phyloP scores from a whole-genome alignment of 2,329 filamentous ascomycete genomes.

The Fusarium setosum region DNA sequence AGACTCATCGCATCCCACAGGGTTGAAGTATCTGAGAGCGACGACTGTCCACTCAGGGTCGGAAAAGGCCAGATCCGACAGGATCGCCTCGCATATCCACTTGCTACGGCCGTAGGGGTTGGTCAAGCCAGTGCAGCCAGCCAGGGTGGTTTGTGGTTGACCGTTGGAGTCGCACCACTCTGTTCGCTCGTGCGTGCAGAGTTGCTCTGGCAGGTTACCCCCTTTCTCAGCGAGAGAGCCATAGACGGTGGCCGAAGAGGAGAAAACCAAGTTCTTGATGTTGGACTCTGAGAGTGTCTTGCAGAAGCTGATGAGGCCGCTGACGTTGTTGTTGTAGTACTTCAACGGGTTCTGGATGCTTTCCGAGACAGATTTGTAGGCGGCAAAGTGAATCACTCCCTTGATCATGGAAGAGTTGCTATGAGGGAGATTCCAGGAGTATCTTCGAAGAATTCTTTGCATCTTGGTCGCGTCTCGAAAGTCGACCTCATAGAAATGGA shows the following conservation, averaged over 20 bases:
- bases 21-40: constrained; percentile 75
- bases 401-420: constrained; percentile 15
- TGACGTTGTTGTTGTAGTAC: constrained; percentile 76
- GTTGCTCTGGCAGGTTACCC: constrained; percentile 65
- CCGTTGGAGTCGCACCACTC: constrained; percentile 38
- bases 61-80: constrained; percentile 68
- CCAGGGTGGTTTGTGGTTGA: constrained; percentile 52
- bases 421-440: constrained; percentile 30
- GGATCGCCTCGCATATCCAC: constrained; percentile 74
- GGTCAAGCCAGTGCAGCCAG: constrained; percentile 61
- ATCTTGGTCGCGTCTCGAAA: constrained; percentile 48
- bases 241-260: constrained; percentile 74
- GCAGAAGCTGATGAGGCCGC: constrained; percentile 70
- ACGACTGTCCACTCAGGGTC: constrained; percentile 72
- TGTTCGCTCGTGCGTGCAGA: constrained; percentile 60
- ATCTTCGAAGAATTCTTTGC: constrained; percentile 49
- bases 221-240: constrained; percentile 63
- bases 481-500: constrained; percentile 51
- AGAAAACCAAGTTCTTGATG: constrained; percentile 75
- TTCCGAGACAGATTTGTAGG: constrained; percentile 73
- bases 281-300: constrained; percentile 66
- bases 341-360: constrained; percentile 68
- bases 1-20: constrained; percentile 72
- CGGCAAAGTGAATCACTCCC: constrained; percentile 76
- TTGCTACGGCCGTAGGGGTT: constrained; percentile 75